phyloP scores from a whole-genome alignment of 2,329 filamentous ascomycete genomes.

The Nothomitra cinnamomea region DNA sequence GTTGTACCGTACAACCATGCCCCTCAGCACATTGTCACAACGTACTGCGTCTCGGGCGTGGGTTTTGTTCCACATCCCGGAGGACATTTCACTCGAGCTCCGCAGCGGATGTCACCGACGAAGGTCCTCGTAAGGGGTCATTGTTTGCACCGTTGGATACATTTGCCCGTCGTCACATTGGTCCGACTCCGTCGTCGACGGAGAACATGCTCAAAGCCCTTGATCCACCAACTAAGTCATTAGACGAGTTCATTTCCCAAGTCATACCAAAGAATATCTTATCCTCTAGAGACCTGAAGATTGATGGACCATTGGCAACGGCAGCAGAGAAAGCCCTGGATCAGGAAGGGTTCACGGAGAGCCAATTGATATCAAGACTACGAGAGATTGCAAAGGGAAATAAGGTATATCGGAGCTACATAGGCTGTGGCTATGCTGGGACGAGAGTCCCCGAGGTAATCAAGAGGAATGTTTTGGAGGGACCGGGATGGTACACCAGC shows the following conservation, averaged over 20 bases:
- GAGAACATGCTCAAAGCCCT: constrained; percentile 66
- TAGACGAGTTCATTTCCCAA: constrained; percentile 73
- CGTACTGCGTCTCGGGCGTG: background rate
- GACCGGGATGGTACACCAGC: constrained; percentile 92
- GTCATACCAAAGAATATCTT: constrained; percentile 71
- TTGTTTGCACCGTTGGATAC: constrained; percentile 35
- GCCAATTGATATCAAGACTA: constrained; percentile 36
- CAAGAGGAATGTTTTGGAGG: constrained; percentile 82
- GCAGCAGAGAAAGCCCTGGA: constrained; percentile 19
- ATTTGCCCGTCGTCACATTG: constrained; percentile 75
- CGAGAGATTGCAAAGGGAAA: constrained; percentile 42
- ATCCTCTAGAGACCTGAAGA: constrained; percentile 43
- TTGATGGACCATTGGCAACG: constrained; percentile 31
- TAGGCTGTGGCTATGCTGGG: constrained; percentile 76
- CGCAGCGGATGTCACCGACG: background rate
- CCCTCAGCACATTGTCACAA: background rate
- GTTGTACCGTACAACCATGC: background rate
- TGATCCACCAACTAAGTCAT: constrained; percentile 50
- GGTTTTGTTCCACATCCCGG: background rate
- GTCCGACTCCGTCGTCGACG: constrained; percentile 52
- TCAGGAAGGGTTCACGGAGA: constrained; percentile 37
- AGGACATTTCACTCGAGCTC: constrained; percentile 12
- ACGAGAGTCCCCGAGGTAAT: constrained; percentile 82
- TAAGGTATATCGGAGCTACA: constrained; percentile 48
- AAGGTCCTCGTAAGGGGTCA: constrained; percentile 11